Evolutionary conservation across 768 basidiomycete species (phyloP).

Genomic region (Hygrocybe punicea): DNA sequence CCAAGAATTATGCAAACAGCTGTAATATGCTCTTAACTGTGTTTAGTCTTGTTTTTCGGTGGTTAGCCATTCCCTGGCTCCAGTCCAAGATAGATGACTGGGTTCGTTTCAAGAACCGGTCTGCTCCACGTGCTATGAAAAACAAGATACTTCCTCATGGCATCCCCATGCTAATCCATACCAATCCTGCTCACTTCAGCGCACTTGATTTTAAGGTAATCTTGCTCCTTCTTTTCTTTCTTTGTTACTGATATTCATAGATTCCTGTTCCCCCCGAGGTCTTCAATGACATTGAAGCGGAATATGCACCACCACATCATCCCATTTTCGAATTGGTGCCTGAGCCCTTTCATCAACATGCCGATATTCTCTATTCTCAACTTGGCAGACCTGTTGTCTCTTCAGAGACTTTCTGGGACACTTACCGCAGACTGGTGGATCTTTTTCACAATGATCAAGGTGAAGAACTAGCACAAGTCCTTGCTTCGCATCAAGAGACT

Average conservation of each 20-base stretch:
- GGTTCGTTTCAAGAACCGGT: too few species aligned
- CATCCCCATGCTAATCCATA: slow-evolving; percentile 30
- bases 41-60: slow-evolving; percentile 42
- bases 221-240: neutral
- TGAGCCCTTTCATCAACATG: too few species aligned
- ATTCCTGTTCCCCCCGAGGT: slow-evolving; percentile 15
- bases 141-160: slow-evolving; percentile 42
- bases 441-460: neutral
- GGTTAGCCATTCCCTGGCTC: slow-evolving; percentile 40
- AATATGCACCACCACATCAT: slow-evolving; percentile 34
- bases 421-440: too few species aligned
- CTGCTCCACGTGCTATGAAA: slow-evolving; percentile 20
- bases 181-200: slow-evolving; percentile 26
- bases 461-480: neutral
- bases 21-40: too few species aligned
- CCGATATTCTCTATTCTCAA: too few species aligned
- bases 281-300: slow-evolving; percentile 17
- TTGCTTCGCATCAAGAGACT: neutral
- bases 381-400: too few species aligned
- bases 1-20: too few species aligned
- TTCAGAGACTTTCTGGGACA: too few species aligned
- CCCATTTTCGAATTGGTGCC: slow-evolving; percentile 38
- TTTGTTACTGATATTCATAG: slow-evolving; percentile 15
- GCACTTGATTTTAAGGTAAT: slow-evolving; percentile 38
- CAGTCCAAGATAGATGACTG: too few species aligned